These are phyloP conservation scores for Amanita rimosa DNA, from an alignment of 768 basidiomycete genomes.

Conservation along the genomic window DNA sequence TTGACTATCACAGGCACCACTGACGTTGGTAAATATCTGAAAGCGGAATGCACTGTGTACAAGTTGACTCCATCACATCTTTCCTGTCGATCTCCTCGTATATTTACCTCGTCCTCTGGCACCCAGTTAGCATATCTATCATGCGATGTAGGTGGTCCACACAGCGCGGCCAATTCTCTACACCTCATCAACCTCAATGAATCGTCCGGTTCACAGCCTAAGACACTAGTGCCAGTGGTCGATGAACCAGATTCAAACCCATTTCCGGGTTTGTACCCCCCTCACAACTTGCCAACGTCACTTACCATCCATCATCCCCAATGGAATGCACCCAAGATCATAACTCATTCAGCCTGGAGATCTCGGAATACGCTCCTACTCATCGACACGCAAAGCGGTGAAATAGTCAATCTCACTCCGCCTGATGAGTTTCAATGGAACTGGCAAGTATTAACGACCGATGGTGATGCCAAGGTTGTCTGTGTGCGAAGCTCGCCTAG, in stretches of 20 bases:
- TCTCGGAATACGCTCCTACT: slow-evolving; percentile 40
- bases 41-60: slow-evolving; percentile 12
- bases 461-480: slow-evolving; percentile 29
- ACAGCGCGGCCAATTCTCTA: slow-evolving; percentile 42
- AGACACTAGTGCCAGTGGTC: not conserved
- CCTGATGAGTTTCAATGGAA: slow-evolving; percentile 8
- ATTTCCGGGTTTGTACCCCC: slow-evolving; percentile 58
- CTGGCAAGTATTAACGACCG: slow-evolving; percentile 44
- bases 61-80: slow-evolving; percentile 37
- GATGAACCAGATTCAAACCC: not conserved
- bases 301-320: slow-evolving; percentile 23
- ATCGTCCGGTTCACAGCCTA: not conserved
- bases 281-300: slow-evolving; percentile 29
- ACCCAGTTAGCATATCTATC: slow-evolving; percentile 41
- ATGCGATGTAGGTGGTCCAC: slow-evolving; percentile 43
- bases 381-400: slow-evolving; percentile 26
- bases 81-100: slow-evolving; percentile 15
- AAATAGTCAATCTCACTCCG: slow-evolving; percentile 23
- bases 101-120: slow-evolving; percentile 17
- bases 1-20: slow-evolving; percentile 19
- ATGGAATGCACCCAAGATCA: slow-evolving; percentile 17
- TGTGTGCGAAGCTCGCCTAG: slow-evolving; percentile 39
- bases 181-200: slow-evolving; percentile 27
- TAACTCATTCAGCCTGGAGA: slow-evolving; percentile 42
- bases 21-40: slow-evolving; percentile 4